phyloP scores from a whole-genome alignment of 2,329 filamentous ascomycete species.

The Cladophialophora yegresii region DNA sequence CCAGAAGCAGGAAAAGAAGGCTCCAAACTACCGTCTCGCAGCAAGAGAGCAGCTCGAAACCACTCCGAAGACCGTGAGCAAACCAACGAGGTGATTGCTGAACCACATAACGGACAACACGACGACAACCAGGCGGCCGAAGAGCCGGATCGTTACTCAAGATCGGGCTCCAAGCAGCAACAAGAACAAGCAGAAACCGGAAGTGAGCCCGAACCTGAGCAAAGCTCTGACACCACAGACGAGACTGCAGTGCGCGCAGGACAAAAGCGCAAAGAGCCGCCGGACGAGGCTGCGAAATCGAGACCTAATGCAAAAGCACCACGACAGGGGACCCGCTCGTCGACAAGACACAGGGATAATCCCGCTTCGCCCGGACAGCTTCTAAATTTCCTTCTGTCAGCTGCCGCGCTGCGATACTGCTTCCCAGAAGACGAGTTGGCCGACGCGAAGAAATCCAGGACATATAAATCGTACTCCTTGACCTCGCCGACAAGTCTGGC shows the following conservation, averaged over 20 bases:
- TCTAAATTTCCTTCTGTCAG: constrained; percentile 36
- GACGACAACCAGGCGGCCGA: neutral
- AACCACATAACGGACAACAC: neutral
- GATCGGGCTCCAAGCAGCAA: neutral
- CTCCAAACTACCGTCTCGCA: neutral
- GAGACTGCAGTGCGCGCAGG: constrained; percentile 14
- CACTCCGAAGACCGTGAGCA: neutral
- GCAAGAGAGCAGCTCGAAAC: neutral
- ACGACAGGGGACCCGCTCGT: constrained; percentile 20
- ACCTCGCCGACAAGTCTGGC: constrained; percentile 36
- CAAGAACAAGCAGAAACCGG: neutral
- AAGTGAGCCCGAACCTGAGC: neutral
- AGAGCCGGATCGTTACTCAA: neutral
- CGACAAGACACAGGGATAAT: constrained; percentile 14
- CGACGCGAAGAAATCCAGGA: constrained; percentile 24
- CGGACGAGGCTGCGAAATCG: constrained; percentile 5
- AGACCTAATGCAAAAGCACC: constrained; percentile 17
- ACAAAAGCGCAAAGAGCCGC: constrained; percentile 30
- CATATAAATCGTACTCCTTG: constrained; percentile 33
- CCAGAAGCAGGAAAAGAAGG: neutral
- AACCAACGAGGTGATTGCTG: neutral
- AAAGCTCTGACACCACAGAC: neutral
- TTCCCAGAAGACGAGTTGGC: constrained; percentile 36
- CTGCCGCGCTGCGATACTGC: constrained; percentile 32
- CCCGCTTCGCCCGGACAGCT: constrained; percentile 28